Evolutionary conservation across 305 asterid species (phyloP).

Genomic region (Fraxinus xanthoxyloides): DNA sequence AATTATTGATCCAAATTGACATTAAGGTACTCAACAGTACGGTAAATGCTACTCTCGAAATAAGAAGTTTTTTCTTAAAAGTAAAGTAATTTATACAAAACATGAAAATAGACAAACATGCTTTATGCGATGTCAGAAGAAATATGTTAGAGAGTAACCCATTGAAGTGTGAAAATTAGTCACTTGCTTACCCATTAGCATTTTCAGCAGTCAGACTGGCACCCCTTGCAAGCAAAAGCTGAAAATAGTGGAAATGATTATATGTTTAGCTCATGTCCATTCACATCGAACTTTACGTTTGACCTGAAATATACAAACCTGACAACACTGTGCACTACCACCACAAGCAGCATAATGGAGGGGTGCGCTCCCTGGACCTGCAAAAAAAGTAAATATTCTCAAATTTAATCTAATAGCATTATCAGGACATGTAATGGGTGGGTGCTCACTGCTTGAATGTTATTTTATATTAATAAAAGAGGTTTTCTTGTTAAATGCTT

Average conservation of each 20-base stretch:
- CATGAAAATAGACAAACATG: not conserved
- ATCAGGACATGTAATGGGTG: not conserved
- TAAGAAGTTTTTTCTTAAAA: not conserved
- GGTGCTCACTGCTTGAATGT: not conserved
- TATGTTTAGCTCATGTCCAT: not conserved
- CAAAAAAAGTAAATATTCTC: constrained; percentile 11
- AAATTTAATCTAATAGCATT: not conserved
- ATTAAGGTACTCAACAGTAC: not conserved
- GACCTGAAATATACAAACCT: constrained; percentile 40
- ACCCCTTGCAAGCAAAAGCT: constrained; percentile 78
- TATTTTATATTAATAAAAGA: not conserved
- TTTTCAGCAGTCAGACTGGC: constrained; percentile 66
- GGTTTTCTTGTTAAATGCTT: not conserved
- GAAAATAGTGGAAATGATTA: constrained; percentile 26
- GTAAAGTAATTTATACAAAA: not conserved
- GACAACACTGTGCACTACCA: constrained; percentile 82
- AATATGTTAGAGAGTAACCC: not conserved
- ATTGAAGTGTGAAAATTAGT: not conserved
- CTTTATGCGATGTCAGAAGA: not conserved
- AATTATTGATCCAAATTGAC: not conserved
- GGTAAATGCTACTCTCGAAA: not conserved
- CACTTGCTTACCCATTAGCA: constrained; percentile 59
- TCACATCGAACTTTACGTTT: not conserved
- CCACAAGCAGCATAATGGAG: constrained; percentile 96
- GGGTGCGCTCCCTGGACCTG: constrained; percentile 90